phyloP scores from a whole-genome alignment of 805 yeast species.

The Wickerhamomyces chambardii region DNA sequence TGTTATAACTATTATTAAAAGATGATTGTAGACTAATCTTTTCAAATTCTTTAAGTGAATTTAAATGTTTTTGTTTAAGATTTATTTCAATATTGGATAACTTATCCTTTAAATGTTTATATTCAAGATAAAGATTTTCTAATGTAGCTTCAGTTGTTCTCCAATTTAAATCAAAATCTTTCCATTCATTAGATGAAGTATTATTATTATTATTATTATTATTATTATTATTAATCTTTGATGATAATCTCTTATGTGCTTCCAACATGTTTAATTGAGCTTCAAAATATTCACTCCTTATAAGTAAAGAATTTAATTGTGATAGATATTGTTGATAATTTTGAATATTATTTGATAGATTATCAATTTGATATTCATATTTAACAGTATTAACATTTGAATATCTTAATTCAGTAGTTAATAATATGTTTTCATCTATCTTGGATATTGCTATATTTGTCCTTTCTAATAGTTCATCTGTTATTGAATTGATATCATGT shows the following conservation, averaged over 20 bases:
- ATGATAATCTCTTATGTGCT: conserved; percentile 11
- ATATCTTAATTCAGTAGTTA: conserved; percentile 11
- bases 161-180: conserved; percentile 30
- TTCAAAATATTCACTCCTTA: conserved; percentile 21
- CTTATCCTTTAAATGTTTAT: conserved; percentile 20
- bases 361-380: conserved; percentile 13
- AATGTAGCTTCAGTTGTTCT: conserved; percentile 35
- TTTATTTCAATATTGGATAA: background rate
- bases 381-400: conserved; percentile 9
- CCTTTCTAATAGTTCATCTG: conserved; percentile 2
- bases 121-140: conserved; percentile 33
- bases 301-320: conserved; percentile 16
- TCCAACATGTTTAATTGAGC: conserved; percentile 19
- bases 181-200: conserved; percentile 13
- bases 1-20: too few relatives aligned
- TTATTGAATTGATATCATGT: too few relatives aligned
- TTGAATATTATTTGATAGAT: conserved; percentile 11
- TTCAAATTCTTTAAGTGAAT: too few relatives aligned
- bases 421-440: conserved; percentile 15
- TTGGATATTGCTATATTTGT: conserved; percentile 10
- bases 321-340: conserved; percentile 19
- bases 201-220: conserved; percentile 4
- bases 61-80: too few relatives aligned
- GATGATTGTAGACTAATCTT: too few relatives aligned
- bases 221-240: conserved; percentile 7